Evolutionary conservation across 306 rosid species (phyloP).

Genomic region (Herpetospermum pedunculosum): DNA sequence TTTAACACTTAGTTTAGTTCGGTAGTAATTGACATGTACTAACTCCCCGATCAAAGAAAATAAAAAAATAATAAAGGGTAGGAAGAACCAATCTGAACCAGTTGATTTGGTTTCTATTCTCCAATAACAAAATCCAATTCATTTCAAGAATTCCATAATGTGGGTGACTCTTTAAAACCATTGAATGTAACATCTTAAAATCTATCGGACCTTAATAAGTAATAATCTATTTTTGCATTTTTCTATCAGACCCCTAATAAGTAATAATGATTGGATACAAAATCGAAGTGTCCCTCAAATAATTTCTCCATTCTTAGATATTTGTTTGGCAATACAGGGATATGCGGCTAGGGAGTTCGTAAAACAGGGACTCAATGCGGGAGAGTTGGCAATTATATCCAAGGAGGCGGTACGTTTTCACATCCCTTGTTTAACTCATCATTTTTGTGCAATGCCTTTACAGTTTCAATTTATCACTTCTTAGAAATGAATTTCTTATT

Average conservation of each 20-base stretch:
- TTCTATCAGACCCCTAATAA: too few species aligned
- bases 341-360: constrained; percentile 91
- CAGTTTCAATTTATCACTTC: background rate
- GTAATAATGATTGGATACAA: too few species aligned
- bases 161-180: too few species aligned
- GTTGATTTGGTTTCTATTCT: background rate
- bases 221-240: too few species aligned
- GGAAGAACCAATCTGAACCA: background rate
- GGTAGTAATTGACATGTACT: too few species aligned
- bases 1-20: too few species aligned
- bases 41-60: too few species aligned
- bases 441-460: background rate
- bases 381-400: constrained; percentile 86
- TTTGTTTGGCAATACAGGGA: constrained; percentile 38
- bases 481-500: background rate
- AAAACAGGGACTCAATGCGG: constrained; percentile 69
- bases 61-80: background rate
- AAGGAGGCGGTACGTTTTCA: constrained; percentile 63
- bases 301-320: background rate
- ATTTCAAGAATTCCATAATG: background rate
- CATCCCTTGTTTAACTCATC: background rate
- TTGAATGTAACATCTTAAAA: too few species aligned
- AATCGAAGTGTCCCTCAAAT: too few species aligned
- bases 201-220: too few species aligned
- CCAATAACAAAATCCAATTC: background rate